Evolutionary conservation across 208 protist genomes (phyloP).

Genomic region (Wallacemonas sp.): DNA sequence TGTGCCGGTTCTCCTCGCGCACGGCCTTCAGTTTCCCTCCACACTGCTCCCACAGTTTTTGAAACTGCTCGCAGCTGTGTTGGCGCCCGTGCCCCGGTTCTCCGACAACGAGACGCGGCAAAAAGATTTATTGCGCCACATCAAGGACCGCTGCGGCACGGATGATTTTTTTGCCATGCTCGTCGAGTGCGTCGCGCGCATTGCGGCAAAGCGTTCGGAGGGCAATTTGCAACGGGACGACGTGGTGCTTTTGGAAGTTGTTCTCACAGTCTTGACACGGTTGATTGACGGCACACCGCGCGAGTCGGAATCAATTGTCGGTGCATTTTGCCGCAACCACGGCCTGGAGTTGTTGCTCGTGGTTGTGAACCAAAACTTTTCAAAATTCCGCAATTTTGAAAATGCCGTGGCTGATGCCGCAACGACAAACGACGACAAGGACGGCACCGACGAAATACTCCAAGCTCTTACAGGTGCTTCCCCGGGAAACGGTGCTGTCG

Average conservation of each 20-base stretch:
- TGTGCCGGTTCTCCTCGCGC: constrained; percentile 73
- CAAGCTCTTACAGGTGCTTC: no score
- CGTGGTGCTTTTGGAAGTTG: constrained; percentile 77
- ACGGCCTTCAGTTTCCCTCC: constrained; percentile 73
- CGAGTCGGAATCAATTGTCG: constrained; percentile 52
- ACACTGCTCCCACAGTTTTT: constrained; percentile 80
- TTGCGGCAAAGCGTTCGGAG: constrained; percentile 65
- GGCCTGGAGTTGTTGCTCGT: constrained; percentile 85
- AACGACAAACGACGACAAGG: background rate
- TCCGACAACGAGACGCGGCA: constrained; percentile 60
- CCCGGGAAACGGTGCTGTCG: no score
- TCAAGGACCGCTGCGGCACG: constrained; percentile 68
- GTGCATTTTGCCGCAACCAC: constrained; percentile 82
- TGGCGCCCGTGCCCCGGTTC: constrained; percentile 66
- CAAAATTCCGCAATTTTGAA: constrained; percentile 32
- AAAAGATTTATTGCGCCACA: constrained; percentile 57
- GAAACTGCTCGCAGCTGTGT: constrained; percentile 70
- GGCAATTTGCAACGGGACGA: constrained; percentile 54
- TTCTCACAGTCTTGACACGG: constrained; percentile 64
- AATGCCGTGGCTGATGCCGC: background rate
- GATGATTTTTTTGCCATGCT: constrained; percentile 86
- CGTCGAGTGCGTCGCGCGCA: constrained; percentile 76
- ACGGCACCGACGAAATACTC: background rate
- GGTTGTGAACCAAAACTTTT: constrained; percentile 85
- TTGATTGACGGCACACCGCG: constrained; percentile 51